These are phyloP conservation scores for Mrakia blollopis DNA, from an alignment of 768 basidiomycete species.

Conservation along the genomic window DNA sequence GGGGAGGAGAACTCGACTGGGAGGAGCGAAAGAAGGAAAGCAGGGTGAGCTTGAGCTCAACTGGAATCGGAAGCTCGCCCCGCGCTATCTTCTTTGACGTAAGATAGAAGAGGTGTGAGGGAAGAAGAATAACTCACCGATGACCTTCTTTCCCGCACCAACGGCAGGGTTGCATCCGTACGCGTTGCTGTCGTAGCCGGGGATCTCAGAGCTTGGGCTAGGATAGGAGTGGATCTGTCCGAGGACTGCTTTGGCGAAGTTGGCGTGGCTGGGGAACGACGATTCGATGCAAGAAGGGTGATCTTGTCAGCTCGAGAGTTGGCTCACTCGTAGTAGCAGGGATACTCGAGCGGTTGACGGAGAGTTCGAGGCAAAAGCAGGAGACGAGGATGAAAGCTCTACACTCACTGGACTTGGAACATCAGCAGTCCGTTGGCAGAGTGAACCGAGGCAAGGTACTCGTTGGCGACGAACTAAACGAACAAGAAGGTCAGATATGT, in stretches of 20 bases:
- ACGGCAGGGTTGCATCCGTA: slow-evolving; percentile 71
- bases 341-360: too few species aligned
- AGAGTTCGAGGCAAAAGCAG: not conserved
- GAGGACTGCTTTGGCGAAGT: slow-evolving; percentile 49
- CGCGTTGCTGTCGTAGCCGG: slow-evolving; percentile 43
- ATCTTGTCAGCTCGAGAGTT: too few species aligned
- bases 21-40: not conserved
- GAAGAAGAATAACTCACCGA: slow-evolving; percentile 49
- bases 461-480: slow-evolving; percentile 73
- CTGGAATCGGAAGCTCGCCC: slow-evolving; percentile 17
- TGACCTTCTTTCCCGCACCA: slow-evolving; percentile 72
- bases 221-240: slow-evolving; percentile 40
- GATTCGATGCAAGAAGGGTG: not conserved
- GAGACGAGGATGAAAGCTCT: not conserved
- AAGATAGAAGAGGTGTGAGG: not conserved
- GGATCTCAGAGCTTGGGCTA: slow-evolving; percentile 17
- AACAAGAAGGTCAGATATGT: not conserved
- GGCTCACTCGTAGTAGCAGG: too few species aligned
- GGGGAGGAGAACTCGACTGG: slow-evolving; percentile 81
- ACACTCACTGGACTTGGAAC: slow-evolving; percentile 54
- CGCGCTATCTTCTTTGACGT: too few species aligned
- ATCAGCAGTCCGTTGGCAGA: slow-evolving; percentile 60
- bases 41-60: slow-evolving; percentile 31
- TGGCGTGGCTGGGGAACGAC: slow-evolving; percentile 34
- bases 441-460: slow-evolving; percentile 54